Evolutionary conservation across 2,329 filamentous ascomycete genomes (phyloP).

Genomic region (Aspergillus phoenicis): DNA sequence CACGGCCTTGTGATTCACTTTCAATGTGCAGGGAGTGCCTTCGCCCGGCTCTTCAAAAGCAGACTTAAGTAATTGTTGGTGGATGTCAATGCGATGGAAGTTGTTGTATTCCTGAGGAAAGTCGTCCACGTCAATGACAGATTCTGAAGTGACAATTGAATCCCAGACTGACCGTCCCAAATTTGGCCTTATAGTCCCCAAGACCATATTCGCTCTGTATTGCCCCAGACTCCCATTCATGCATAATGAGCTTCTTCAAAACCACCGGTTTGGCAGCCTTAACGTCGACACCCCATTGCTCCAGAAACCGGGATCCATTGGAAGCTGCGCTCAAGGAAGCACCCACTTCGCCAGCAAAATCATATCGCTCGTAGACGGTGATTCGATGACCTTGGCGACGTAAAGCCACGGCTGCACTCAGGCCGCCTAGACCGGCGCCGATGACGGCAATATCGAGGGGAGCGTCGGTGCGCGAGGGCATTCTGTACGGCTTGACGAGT

Average conservation of each 20-base stretch:
- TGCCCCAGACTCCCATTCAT: constrained; percentile 32
- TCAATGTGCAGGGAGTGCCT: constrained; percentile 18
- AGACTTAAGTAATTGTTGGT: constrained; percentile 27
- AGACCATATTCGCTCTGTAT: constrained; percentile 30
- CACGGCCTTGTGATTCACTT: constrained; percentile 27
- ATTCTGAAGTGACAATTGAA: neutral
- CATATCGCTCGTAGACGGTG: constrained; percentile 29
- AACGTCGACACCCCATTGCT: constrained; percentile 29
- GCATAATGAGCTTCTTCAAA: constrained; percentile 34
- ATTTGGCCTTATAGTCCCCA: constrained; percentile 31
- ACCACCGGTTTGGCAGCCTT: constrained; percentile 28
- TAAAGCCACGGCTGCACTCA: constrained; percentile 24
- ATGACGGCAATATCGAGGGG: constrained; percentile 29
- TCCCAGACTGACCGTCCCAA: constrained; percentile 20
- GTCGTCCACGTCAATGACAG: neutral
- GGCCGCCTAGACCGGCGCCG: constrained; percentile 28
- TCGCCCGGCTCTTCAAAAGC: constrained; percentile 26
- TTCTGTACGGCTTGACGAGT: neutral
- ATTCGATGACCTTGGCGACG: constrained; percentile 25
- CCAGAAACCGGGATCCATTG: constrained; percentile 26
- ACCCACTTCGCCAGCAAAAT: constrained; percentile 27
- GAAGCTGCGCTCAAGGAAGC: constrained; percentile 27
- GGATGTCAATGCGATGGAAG: constrained; percentile 32
- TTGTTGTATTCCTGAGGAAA: constrained; percentile 28
- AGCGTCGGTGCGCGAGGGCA: constrained; percentile 28